Percentiles rank a stretch among this genome's conserved stretches.
phyloP scores from a whole-genome alignment of 2,329 filamentous ascomycete genomes.

The Colletotrichum somersetense region DNA sequence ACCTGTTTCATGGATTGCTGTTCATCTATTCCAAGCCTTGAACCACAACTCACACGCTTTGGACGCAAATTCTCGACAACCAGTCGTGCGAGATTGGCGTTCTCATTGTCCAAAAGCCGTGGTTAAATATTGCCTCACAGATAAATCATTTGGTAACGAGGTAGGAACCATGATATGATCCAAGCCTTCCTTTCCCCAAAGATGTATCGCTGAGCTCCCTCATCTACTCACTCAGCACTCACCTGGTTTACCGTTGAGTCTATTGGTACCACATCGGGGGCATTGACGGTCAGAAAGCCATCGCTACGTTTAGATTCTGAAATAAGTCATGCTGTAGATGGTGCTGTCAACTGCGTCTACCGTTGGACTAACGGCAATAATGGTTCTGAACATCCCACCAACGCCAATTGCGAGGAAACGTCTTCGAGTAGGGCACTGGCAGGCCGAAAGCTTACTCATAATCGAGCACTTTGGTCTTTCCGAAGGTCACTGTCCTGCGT shows the following conservation, averaged over 20 bases:
- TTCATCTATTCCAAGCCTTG: background rate
- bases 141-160: fast-evolving
- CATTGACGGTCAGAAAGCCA: background rate
- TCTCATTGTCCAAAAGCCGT: background rate
- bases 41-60: background rate
- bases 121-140: background rate
- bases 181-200: no score
- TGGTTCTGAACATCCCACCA: no score
- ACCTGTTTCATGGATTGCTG: background rate
- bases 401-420: background rate
- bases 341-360: no score
- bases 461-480: background rate
- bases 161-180: fast-evolving
- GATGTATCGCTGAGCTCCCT: background rate
- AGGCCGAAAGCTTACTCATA: background rate
- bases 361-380: no score
- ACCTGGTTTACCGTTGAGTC: no score
- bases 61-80: background rate
- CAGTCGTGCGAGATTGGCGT: background rate
- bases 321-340: background rate
- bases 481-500: background rate
- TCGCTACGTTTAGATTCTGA: background rate
- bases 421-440: background rate
- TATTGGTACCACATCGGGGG: background rate
- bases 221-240: background rate